phyloP scores from a whole-genome alignment of 1,284 basidiomycete species.

The Microbotryomycetes sp. region DNA sequence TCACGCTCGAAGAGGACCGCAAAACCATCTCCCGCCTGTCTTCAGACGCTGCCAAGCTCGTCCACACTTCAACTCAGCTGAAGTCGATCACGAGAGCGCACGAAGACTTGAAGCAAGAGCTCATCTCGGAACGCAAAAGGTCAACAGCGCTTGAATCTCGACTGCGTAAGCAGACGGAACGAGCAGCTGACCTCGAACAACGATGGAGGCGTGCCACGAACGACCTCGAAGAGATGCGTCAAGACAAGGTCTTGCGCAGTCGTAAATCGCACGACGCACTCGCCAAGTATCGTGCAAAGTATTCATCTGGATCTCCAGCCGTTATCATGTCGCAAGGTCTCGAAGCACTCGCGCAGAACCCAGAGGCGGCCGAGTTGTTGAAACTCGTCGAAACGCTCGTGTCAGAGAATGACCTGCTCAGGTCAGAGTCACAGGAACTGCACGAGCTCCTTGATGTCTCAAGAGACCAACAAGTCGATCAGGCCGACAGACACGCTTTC shows the following conservation, averaged over 20 bases:
- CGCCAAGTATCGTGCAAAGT: conserved; percentile 10
- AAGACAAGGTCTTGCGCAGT: conserved; percentile 29
- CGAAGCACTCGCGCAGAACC: neutral
- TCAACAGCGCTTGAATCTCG: conserved; percentile 64
- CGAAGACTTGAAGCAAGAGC: conserved; percentile 79
- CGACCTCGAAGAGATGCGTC: conserved; percentile 32
- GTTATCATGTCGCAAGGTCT: neutral
- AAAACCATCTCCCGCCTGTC: conserved; percentile 61
- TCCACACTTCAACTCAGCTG: conserved; percentile 9
- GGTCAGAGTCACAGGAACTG: conserved; percentile 33
- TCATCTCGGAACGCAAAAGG: conserved; percentile 63
- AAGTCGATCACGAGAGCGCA: conserved; percentile 40
- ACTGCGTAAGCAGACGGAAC: conserved; percentile 40
- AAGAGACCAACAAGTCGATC: conserved; percentile 24
- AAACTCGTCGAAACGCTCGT: conserved; percentile 33
- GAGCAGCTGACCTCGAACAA: conserved; percentile 52
- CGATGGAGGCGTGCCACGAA: conserved; percentile 20
- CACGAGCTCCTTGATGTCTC: conserved; percentile 30
- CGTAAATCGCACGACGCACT: conserved; percentile 23
- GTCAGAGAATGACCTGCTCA: conserved; percentile 31
- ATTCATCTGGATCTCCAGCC: neutral
- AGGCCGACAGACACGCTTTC: conserved; percentile 10
- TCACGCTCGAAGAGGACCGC: conserved; percentile 72
- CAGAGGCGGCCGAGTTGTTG: conserved; percentile 27
- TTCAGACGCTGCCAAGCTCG: conserved; percentile 59